These are phyloP conservation scores for Secale cereale DNA, from an alignment of 176 grass and related monocot genomes.

Conservation along the genomic window DNA sequence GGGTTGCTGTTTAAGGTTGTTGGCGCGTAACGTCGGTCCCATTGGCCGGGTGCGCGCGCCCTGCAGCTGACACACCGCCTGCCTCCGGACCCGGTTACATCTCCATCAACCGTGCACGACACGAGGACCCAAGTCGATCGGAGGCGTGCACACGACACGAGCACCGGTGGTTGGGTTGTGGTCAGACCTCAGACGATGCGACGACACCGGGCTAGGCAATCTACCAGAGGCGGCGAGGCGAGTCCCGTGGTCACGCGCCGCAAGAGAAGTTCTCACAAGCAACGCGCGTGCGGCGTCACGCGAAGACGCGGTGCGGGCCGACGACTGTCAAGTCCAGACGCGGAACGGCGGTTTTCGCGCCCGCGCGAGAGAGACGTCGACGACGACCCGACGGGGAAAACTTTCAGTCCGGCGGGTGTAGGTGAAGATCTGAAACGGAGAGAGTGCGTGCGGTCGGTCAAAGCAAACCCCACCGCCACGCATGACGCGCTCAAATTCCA, in stretches of 20 bases:
- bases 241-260: neutral
- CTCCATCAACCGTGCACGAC: neutral
- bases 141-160: neutral
- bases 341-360: neutral
- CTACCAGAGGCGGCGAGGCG: neutral
- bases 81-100: neutral
- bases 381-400: conserved; percentile 1
- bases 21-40: conserved; percentile 10
- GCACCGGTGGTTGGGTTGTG: neutral
- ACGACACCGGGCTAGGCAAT: neutral
- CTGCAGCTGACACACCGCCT: neutral
- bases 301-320: neutral
- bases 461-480: conserved; percentile 15
- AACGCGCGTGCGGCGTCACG: neutral
- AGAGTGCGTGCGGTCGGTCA: neutral
- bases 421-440: neutral
- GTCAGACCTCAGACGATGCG: neutral
- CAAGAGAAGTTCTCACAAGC: neutral
- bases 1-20: conserved; percentile 16
- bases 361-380: neutral
- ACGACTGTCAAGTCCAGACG: neutral
- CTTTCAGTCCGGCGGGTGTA: neutral
- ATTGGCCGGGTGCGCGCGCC: neutral
- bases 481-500: neutral
- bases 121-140: neutral